These are phyloP conservation scores for Marasmius oreades DNA, from an alignment of 1,284 basidiomycete genomes.

Conservation along the genomic window DNA sequence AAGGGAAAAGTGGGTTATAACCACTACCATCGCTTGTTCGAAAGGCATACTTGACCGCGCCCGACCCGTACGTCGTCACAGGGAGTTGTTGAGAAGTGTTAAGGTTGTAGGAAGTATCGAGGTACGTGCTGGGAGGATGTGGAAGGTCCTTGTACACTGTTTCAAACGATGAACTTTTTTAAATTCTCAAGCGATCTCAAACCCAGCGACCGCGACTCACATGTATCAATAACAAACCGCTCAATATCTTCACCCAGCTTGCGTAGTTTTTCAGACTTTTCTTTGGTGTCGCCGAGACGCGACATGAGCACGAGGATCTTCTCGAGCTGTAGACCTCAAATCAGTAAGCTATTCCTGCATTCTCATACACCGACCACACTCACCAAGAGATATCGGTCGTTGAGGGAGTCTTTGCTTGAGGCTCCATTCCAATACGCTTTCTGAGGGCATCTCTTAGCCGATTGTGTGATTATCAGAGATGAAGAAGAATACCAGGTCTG, in stretches of 20 bases:
- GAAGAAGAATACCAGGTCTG: not conserved
- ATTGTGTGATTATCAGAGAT: not conserved
- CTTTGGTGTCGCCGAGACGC: constrained; percentile 32
- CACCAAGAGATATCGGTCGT: constrained; percentile 57
- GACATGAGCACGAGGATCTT: constrained; percentile 53
- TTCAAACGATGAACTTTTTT: constrained; percentile 5
- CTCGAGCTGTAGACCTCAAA: constrained; percentile 43
- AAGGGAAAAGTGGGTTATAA: constrained; percentile 53
- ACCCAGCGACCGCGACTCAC: constrained; percentile 38
- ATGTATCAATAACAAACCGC: constrained; percentile 41
- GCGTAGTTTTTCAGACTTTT: constrained; percentile 20
- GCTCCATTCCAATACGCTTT: constrained; percentile 47
- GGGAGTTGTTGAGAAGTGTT: constrained; percentile 1
- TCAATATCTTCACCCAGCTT: constrained; percentile 40
- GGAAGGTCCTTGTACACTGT: constrained; percentile 66
- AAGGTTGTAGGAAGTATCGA: constrained; percentile 29
- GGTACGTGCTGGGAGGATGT: constrained; percentile 57
- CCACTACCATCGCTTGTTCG: constrained; percentile 56
- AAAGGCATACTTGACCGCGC: constrained; percentile 46
- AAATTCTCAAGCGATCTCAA: constrained; percentile 14
- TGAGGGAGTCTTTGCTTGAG: constrained; percentile 39
- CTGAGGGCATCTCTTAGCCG: not conserved
- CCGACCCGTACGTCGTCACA: constrained; percentile 11
- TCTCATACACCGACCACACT: constrained; percentile 18
- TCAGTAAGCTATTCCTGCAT: not conserved